These are phyloP conservation scores for Lasiosphaeria miniovina DNA, from an alignment of 495 filamentous ascomycete species.

Conservation along the genomic window DNA sequence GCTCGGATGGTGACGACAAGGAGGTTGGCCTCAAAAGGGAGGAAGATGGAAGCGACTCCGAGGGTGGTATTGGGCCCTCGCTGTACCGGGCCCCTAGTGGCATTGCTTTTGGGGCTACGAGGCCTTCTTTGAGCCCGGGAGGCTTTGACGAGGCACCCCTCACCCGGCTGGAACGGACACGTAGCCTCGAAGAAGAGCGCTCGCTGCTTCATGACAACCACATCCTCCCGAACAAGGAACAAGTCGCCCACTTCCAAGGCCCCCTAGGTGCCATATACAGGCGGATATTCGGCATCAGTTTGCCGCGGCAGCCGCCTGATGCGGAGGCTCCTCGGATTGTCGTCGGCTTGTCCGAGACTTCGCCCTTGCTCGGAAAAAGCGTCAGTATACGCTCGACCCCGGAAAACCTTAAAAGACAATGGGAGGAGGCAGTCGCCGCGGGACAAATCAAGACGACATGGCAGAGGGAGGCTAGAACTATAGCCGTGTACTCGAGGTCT, in stretches of 20 bases:
- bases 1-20: slow-evolving; percentile 50
- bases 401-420: slow-evolving; percentile 53
- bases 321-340: slow-evolving; percentile 34
- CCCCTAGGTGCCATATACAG: slow-evolving; percentile 33
- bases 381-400: not conserved
- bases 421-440: slow-evolving; percentile 75
- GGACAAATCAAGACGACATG: slow-evolving; percentile 81
- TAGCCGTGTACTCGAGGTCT: slow-evolving; percentile 53
- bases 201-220: slow-evolving; percentile 75
- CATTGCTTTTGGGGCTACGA: slow-evolving; percentile 58
- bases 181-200: slow-evolving; percentile 67
- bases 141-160: slow-evolving; percentile 41
- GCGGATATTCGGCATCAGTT: slow-evolving; percentile 48
- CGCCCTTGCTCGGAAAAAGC: slow-evolving; percentile 34
- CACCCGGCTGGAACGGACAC: slow-evolving; percentile 59
- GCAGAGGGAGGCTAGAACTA: slow-evolving; percentile 75
- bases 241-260: slow-evolving; percentile 20
- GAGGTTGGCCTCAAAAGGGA: slow-evolving; percentile 6
- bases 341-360: slow-evolving; percentile 35
- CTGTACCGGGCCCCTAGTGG: slow-evolving; percentile 71
- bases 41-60: slow-evolving; percentile 33
- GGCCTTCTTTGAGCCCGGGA: slow-evolving; percentile 34
- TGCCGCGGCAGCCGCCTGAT: slow-evolving; percentile 26
- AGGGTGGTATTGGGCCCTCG: slow-evolving; percentile 53
- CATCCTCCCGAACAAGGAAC: slow-evolving; percentile 64